Evolutionary conservation across 2,329 filamentous ascomycete genomes (phyloP), one percentile per base, ranked within the genome.

Genomic region (Diaporthe citriasiana): DNA sequence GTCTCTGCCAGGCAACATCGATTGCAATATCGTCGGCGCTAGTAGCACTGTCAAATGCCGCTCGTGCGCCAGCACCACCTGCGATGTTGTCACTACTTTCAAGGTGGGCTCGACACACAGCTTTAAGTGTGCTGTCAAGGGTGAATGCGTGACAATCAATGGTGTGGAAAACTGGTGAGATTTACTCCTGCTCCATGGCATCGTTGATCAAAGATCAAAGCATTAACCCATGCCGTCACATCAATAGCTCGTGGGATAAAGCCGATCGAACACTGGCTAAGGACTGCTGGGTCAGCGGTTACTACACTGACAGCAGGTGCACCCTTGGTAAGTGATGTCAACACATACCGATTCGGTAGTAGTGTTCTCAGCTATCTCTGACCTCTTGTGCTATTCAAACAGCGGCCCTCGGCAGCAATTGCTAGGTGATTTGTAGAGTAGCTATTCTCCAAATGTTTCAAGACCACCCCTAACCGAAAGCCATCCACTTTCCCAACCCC

Each of bases 191-290:
- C n/a, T 33, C 1, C 1, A 6, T 25, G 17, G 19, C 27, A 1
- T 10, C 4, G 9, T n/a, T 63, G 2, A 3, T 33, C 1, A 1
- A 17, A 17, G 2, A 3, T 35, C 30, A 6, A 33, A 5, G 0
- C 25, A 25, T 25, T 65, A 30, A 65, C 60, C n/a, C 8, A 0
- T 17, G 13, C 3, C 8, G 1, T 27, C 7, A 2, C 33, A 50
- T n/a, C n/a, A n/a, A n/a, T 12, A 65, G 60, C 42, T 65, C 42
- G 42, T 65, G 60, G 60, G 60, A 65, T 7, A 65, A 65, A 19
- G 60, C 60, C 3, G 60, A 65, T 30, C 60, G 60, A 40, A 65
- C 42, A 7, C 30, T 65, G 22, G 42, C 42, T 9, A 65, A n/a
- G 8, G 60, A 65, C 22, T 65, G 60, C 42, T 65, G 60, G 60